A percentile compares a stretch with the other conserved stretches of the same genome.
Evolutionary conservation across 495 filamentous ascomycete genomes (phyloP).

Genomic region (Hypomontagnella submonticulosa): DNA sequence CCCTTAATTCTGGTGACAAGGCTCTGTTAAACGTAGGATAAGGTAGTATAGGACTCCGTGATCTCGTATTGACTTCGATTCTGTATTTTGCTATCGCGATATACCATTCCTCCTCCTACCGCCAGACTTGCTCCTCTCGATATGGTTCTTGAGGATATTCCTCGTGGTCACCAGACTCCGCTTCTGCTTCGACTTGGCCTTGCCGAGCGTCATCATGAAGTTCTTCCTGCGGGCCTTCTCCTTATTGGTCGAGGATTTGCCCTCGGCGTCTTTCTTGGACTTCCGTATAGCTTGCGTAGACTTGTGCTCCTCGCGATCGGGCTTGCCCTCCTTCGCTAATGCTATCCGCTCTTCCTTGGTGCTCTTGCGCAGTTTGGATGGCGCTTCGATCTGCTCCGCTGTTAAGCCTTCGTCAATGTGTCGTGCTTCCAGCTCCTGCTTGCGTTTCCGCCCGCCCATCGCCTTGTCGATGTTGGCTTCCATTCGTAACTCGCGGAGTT

Average conservation of each 20-base stretch:
- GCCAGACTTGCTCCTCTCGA: conserved; percentile 83
- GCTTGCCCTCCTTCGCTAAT: conserved; percentile 78
- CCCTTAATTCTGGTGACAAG: too few relatives aligned
- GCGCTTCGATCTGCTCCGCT: conserved; percentile 83
- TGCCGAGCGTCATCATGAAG: conserved; percentile 96
- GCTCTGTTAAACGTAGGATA: neutral
- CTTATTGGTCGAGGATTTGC: conserved; percentile 96
- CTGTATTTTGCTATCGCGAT: conserved; percentile 31
- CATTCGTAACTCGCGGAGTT: conserved; percentile 86
- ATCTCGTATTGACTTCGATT: neutral
- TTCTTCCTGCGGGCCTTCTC: conserved; percentile 98
- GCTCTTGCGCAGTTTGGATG: conserved; percentile 74
- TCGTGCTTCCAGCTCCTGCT: conserved; percentile 63
- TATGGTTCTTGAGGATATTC: conserved; percentile 81
- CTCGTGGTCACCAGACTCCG: conserved; percentile 85
- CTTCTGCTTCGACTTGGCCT: conserved; percentile 93
- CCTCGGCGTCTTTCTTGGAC: conserved; percentile 83
- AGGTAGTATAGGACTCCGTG: neutral
- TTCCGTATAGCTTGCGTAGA: conserved; percentile 81
- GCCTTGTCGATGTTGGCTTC: conserved; percentile 74
- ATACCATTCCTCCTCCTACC: conserved; percentile 78
- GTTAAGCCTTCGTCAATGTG: conserved; percentile 87
- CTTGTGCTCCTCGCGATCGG: conserved; percentile 78
- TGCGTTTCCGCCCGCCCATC: conserved; percentile 61
- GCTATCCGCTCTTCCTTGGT: conserved; percentile 86